Evolutionary conservation across 129 eudicot genomes (phyloP).

Genomic region (Ambrosia trifida): DNA sequence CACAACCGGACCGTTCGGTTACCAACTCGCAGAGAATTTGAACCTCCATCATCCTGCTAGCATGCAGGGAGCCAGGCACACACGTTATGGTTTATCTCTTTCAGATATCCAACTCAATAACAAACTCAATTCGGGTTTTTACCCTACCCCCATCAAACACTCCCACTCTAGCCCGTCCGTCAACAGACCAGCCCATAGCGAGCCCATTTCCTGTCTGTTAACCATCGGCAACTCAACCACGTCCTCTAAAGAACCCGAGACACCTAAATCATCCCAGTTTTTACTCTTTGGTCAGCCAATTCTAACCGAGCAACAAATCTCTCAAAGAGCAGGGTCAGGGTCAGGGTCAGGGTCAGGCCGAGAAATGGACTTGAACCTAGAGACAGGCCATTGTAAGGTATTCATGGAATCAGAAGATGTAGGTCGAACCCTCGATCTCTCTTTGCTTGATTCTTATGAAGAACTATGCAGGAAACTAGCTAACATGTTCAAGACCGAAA

Average conservation of each 20-base stretch:
- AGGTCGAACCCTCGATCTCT: slow-evolving; percentile 85
- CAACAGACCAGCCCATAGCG: slow-evolving; percentile 44
- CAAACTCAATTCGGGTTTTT: slow-evolving; percentile 56
- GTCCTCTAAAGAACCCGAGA: slow-evolving; percentile 41
- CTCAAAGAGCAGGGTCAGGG: slow-evolving; percentile 48
- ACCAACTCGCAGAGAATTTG: slow-evolving; percentile 62
- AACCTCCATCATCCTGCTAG: slow-evolving; percentile 82
- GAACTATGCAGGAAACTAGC: slow-evolving; percentile 63
- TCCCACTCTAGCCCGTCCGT: slow-evolving; percentile 27
- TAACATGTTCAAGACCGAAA: slow-evolving; percentile 58
- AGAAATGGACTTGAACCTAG: slow-evolving; percentile 44
- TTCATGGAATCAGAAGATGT: slow-evolving; percentile 92
- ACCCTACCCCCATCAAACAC: slow-evolving; percentile 45
- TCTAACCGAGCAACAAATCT: slow-evolving; percentile 73
- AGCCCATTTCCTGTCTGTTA: slow-evolving; percentile 71
- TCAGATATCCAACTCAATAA: slow-evolving; percentile 69
- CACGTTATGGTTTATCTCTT: slow-evolving; percentile 73
- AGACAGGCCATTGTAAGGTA: slow-evolving; percentile 79
- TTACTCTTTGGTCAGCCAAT: slow-evolving; percentile 84
- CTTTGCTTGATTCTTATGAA: slow-evolving; percentile 68
- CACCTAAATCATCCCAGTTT: slow-evolving; percentile 51
- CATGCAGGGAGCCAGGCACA: slow-evolving; percentile 99
- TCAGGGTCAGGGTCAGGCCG: slow-evolving; percentile 38
- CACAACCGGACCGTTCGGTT: slow-evolving; percentile 57
- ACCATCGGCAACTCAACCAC: slow-evolving; percentile 59